Evolutionary conservation across 345 rosid species (phyloP), one percentile per base, ranked within the genome.

Genomic region (Pelargonium nanum): DNA sequence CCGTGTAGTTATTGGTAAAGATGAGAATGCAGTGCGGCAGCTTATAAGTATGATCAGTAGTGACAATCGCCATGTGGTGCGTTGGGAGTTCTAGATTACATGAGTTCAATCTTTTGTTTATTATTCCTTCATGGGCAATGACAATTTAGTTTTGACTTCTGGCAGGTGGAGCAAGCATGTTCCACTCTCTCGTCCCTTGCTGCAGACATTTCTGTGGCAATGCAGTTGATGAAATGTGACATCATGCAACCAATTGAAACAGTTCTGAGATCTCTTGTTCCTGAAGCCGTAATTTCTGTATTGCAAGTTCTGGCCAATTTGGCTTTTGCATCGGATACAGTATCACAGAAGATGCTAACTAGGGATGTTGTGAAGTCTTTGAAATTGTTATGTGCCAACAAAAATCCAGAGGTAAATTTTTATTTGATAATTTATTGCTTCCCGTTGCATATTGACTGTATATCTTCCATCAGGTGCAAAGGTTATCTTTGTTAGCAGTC

Each of bases 41-140:
- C 96, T 93, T 61, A 90, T 93, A 78, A 93, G 99, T 63, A 93
- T 90, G 99, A 93, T 93, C 71, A 90, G 92, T 70, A 90, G 97
- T 68, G 97, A 93, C 70, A 74, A 90, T 44, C 86, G 74, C 26
- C 96, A 90, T 28, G 97, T 88, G 95, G 97, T 93, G 85, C 55
- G 79, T 67, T 70, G 58, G 53, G 55, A 62, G 48, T 40, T 40
- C 15, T 17, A 40, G 48, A 40, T 40, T 40, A 40, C 48, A 40
- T 40, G 48, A 2, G 9, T 12, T 40, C 48, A 40, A 40, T 15
- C 17, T 40, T 40, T 12, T 40, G 48, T 2, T 40, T 12, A 2
- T 40, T 15, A 40, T 40, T 40, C 48, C 48, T 40, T 15, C 48
- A 40, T 40, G 16, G 15, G 15, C 9, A 40, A 6, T 40, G 48